A percentile compares a stretch with the other conserved stretches of the same genome.
phyloP scores from a whole-genome alignment of 495 filamentous ascomycete species.

The Neurospora sublineolata region DNA sequence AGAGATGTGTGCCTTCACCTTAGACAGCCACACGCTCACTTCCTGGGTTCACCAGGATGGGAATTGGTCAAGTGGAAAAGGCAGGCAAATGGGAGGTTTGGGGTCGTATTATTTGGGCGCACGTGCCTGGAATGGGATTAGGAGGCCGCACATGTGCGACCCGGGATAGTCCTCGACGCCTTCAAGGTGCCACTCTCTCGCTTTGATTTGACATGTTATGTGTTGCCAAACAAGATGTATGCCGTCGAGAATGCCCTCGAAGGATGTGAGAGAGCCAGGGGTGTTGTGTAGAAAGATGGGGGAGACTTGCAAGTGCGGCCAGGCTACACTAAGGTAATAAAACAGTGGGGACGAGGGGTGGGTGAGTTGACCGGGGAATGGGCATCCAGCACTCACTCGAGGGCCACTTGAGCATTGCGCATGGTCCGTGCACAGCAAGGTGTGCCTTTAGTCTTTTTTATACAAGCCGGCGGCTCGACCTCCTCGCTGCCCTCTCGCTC shows the following conservation, averaged over 20 bases:
- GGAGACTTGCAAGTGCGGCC: neutral
- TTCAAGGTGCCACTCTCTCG: neutral
- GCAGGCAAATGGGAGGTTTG: neutral
- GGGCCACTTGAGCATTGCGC: neutral
- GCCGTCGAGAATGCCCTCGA: neutral
- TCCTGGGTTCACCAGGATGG: neutral
- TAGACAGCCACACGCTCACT: neutral
- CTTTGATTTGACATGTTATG: neutral
- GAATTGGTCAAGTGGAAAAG: neutral
- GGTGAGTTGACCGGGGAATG: neutral
- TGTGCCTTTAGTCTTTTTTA: slow-evolving; percentile 9
- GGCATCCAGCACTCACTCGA: too few species aligned
- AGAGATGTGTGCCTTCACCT: neutral
- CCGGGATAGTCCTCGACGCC: neutral
- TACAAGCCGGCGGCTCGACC: slow-evolving; percentile 3
- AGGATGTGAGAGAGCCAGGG: neutral
- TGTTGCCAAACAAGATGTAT: neutral
- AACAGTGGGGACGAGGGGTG: neutral
- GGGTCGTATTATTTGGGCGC: neutral
- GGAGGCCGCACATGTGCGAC: neutral
- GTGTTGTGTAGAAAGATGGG: neutral
- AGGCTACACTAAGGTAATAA: neutral
- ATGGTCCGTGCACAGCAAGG: slow-evolving; percentile 13
- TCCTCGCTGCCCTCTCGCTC: slow-evolving; percentile 9
- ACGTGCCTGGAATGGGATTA: neutral